Evolutionary conservation across 129 eudicot species (phyloP).

Genomic region (Gnaphalium uliginosum): DNA sequence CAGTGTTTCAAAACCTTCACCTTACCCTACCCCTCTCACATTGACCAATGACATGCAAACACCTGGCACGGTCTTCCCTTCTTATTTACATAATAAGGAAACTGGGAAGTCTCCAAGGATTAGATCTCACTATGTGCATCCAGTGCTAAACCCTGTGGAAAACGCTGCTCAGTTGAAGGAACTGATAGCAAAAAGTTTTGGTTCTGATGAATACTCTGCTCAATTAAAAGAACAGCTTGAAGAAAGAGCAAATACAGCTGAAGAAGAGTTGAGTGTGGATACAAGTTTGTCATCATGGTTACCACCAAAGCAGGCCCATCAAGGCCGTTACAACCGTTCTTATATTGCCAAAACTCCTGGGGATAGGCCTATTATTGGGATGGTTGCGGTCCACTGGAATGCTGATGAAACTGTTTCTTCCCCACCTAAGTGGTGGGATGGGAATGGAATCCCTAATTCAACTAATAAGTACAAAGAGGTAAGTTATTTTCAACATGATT

Average conservation of each 20-base stretch:
- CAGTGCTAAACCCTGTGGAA: constrained; percentile 56
- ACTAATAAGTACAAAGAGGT: constrained; percentile 94
- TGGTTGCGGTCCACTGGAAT: constrained; percentile 83
- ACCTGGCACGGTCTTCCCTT: constrained; percentile 81
- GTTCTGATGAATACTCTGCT: constrained; percentile 24
- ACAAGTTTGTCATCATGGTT: constrained; percentile 66
- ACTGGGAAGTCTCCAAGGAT: constrained; percentile 51
- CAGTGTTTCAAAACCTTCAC: constrained; percentile 54
- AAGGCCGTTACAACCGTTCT: constrained; percentile 23
- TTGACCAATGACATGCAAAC: constrained; percentile 81
- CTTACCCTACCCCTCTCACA: constrained; percentile 73
- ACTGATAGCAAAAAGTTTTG: constrained; percentile 40
- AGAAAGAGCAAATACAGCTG: constrained; percentile 26
- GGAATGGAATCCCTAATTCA: constrained; percentile 87
- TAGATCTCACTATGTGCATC: constrained; percentile 69
- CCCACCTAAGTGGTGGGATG: constrained; percentile 79
- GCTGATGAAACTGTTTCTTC: constrained; percentile 49
- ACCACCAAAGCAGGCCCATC: constrained; percentile 45
- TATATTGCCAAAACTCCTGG: constrained; percentile 46
- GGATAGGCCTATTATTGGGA: constrained; percentile 74
- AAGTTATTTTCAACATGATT: neutral
- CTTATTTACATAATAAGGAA: constrained; percentile 37
- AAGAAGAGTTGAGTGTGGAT: constrained; percentile 44
- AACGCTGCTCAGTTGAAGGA: constrained; percentile 39
- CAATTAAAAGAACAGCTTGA: constrained; percentile 36